A percentile compares a stretch with the other conserved stretches of the same genome.
phyloP scores from a whole-genome alignment of 495 filamentous ascomycete species.

The Penicillium cataractarum region DNA sequence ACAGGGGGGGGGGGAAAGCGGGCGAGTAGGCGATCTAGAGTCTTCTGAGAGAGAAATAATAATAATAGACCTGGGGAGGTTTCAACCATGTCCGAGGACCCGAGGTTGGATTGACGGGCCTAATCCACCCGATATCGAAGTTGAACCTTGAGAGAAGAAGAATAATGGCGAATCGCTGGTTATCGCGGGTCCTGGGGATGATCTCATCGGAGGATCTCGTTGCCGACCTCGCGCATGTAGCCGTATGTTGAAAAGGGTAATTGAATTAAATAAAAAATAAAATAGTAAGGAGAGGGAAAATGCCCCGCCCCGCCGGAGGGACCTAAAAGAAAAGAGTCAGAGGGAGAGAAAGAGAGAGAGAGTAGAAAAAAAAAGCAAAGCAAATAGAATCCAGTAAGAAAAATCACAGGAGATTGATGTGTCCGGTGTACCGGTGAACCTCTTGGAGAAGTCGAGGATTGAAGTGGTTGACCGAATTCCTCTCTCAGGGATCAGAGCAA shows the following conservation, averaged over 20 bases:
- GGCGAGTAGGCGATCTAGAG: slow-evolving; percentile 5
- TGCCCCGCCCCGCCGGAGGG: slow-evolving; percentile 1
- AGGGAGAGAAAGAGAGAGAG: not conserved
- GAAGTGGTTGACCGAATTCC: not conserved
- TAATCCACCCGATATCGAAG: slow-evolving; percentile 34
- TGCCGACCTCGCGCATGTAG: slow-evolving; percentile 10
- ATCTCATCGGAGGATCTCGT: slow-evolving; percentile 24
- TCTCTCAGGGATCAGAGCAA: not conserved
- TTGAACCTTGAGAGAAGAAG: not conserved
- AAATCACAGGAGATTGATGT: not conserved
- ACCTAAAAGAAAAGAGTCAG: not conserved
- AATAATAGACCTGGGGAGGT: no score
- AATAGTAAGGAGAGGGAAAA: not conserved
- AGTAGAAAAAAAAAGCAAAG: not conserved
- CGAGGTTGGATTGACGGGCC: slow-evolving; percentile 29
- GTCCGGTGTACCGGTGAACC: slow-evolving; percentile 19
- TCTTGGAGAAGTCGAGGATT: slow-evolving; percentile 2
- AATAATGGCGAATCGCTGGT: not conserved
- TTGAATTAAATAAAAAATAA: not conserved
- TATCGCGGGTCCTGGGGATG: slow-evolving; percentile 16
- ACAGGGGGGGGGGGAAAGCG: not conserved
- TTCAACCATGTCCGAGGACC: slow-evolving; percentile 34
- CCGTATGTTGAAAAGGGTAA: not conserved
- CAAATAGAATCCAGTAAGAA: slow-evolving; percentile 5
- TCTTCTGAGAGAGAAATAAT: no score